Evolutionary conservation across 139 green algal genomes (phyloP).

Genomic region (Auxenochlorella pyrenoidosa): DNA sequence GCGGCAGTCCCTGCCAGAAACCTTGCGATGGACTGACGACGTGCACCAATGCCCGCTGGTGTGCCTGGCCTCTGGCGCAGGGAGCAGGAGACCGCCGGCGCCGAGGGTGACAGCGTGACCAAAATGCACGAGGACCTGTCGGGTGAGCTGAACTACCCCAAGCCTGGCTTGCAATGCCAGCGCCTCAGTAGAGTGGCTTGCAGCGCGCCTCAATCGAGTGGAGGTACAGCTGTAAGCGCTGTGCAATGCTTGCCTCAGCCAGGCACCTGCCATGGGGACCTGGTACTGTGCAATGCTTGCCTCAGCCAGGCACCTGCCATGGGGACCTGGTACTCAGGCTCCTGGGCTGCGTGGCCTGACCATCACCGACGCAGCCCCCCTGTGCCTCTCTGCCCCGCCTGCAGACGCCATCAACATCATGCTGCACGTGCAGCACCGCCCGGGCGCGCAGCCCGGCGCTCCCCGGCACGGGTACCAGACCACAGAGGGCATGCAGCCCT

Average conservation of each 20-base stretch:
- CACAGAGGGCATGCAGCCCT: conserved; percentile 34
- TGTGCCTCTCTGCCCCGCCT: background rate
- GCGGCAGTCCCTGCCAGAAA: background rate
- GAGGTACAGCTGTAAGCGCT: too few relatives aligned
- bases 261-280: too few relatives aligned
- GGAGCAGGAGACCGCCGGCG: conserved; percentile 59
- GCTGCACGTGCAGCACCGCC: conserved; percentile 43
- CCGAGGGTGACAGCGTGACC: conserved; percentile 80
- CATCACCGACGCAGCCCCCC: too few relatives aligned
- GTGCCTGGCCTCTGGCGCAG: background rate
- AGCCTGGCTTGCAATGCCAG: background rate
- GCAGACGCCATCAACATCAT: conserved; percentile 78
- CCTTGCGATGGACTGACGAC: too few relatives aligned
- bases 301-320: too few relatives aligned
- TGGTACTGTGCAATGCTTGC: too few relatives aligned
- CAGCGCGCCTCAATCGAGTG: background rate
- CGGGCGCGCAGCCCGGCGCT: background rate
- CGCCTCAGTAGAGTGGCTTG: too few relatives aligned
- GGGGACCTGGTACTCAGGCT: too few relatives aligned
- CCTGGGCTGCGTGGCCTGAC: too few relatives aligned
- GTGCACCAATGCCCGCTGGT: background rate
- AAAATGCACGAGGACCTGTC: conserved; percentile 92
- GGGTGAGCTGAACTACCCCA: background rate
- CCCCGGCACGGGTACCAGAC: conserved; percentile 54
- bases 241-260: too few relatives aligned